Conservation (phyloP, 2,329 filamentous ascomycete genomes). For the Talaromyces piceae region DNA sequence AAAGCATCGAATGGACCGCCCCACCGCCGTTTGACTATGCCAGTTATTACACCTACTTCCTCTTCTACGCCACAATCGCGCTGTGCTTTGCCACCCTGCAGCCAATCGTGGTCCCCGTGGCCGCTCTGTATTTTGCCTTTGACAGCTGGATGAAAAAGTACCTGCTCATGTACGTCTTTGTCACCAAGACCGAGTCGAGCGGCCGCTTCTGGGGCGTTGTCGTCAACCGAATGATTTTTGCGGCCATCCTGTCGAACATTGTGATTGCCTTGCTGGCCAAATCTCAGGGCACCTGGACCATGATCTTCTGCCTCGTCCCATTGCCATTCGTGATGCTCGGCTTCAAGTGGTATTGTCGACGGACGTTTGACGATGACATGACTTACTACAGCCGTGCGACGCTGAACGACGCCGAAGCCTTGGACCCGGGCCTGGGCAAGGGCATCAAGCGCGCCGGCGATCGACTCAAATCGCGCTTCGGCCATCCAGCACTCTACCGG, state of each 20-base stretch:
- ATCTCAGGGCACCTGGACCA: conserved; percentile 57
- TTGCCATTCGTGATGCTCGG: conserved; percentile 68
- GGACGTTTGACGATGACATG: conserved; percentile 68
- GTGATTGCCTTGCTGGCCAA: conserved; percentile 71
- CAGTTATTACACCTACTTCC: conserved; percentile 95
- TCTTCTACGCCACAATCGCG: conserved; percentile 87
- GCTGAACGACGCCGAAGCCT: conserved; percentile 43
- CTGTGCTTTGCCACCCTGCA: conserved; percentile 79
- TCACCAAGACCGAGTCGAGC: conserved; percentile 94
- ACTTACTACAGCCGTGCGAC: conserved; percentile 69
- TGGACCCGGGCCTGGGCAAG: conserved; percentile 25
- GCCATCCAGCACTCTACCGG: conserved; percentile 83
- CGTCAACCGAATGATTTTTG: conserved; percentile 89
- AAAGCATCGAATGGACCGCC: conserved; percentile 86
- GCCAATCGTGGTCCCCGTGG: conserved; percentile 77
- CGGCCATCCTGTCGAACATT: conserved; percentile 66
- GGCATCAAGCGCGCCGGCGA: conserved; percentile 42
- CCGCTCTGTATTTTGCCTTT: conserved; percentile 79
- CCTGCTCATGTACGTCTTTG: conserved; percentile 83
- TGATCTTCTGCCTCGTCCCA: conserved; percentile 64
- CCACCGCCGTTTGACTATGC: conserved; percentile 92
- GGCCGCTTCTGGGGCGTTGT: conserved; percentile 86
- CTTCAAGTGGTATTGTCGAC: conserved; percentile 82
- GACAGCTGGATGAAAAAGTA: conserved; percentile 95
- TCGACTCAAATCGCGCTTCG: conserved; percentile 70